phyloP scores from a whole-genome alignment of 2,329 filamentous ascomycete species.

The Orbilia javanica region DNA sequence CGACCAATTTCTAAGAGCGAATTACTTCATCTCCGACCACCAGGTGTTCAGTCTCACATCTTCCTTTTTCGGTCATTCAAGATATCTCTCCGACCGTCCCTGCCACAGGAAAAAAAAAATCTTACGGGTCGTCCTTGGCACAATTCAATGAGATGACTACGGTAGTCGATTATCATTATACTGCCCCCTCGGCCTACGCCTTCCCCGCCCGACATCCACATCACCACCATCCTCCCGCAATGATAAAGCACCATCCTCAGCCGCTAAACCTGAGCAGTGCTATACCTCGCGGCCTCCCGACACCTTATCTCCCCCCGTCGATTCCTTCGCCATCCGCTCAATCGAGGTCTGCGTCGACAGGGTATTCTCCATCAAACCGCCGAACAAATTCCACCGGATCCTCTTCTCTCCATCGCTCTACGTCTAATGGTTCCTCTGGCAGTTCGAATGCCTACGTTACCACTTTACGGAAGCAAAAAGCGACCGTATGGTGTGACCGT shows the following conservation, averaged over 20 bases:
- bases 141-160: constrained; percentile 56
- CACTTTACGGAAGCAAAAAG: constrained; percentile 95
- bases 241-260: constrained; percentile 50
- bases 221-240: constrained; percentile 10
- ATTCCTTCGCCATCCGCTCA: constrained; percentile 42
- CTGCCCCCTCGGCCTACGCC: constrained; percentile 53
- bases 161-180: constrained; percentile 56
- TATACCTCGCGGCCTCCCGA: constrained; percentile 43
- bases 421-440: constrained; percentile 53
- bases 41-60: not conserved
- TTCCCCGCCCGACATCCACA: constrained; percentile 46
- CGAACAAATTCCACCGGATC: constrained; percentile 54
- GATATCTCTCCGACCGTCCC: constrained; percentile 14
- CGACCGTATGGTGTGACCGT: constrained; percentile 97
- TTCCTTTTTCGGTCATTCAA: not conserved
- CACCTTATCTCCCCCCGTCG: constrained; percentile 27
- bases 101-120: not conserved
- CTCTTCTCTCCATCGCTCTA: constrained; percentile 41
- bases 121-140: not conserved
- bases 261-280: constrained; percentile 43
- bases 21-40: constrained; percentile 6
- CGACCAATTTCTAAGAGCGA: constrained; percentile 7
- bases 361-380: constrained; percentile 33
- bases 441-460: constrained; percentile 84
- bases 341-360: not conserved